Base-by-base conservation (phyloP, 305 asterid species). In the Fraxinus paxiana region DNA sequence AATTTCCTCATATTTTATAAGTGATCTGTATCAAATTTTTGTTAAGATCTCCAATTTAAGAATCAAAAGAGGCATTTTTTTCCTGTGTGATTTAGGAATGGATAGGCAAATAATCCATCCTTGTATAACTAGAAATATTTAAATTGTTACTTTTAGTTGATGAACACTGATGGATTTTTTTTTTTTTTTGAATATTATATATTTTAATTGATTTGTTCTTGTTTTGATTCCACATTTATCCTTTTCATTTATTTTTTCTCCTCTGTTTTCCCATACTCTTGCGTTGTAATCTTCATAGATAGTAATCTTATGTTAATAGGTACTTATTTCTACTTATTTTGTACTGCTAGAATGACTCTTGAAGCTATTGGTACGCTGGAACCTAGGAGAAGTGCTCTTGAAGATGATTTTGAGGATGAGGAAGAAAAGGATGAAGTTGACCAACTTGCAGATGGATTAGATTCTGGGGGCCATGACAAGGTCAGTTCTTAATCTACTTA, bases 351-450 rank as follows among this genome's bases (percentile, higher is more conserved):
- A 88, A 90, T 89, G 95, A 90, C 90, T 20, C 91, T 96, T 79
- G 99, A 96, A 88, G 85, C 89, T 63, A 73, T 89, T 76, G 95
- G 95, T 73, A 79, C 90, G 17, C 87, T 96, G 30, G 98, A 92
- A 84, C 95, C 90, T 70, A 89, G 99, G 87, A 88, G 94, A 88
- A 96, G 99, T 89, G 99, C 97, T 26, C 93, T 96, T 71, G 99
- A 96, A 86, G 99, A 96, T 87, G 99, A 96, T 87, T 96, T 91
- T 88, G 99, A 94, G 90, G 99, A 96, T 88, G 98, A 96, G 82
- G 98, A 96, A 86, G 98, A 94, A 85, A 94, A 94, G 48, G 97
- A 96, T 83, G 99, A 96, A 75, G 98, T 94, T 51, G 97, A 92
- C 10, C 96, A 86, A 74, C 86, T 88, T 59, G 87, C 86, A 65